Percentiles rank a stretch among this genome's conserved stretches.
Evolutionary conservation across 2,329 filamentous ascomycete species (phyloP).

Genomic region (Sclerotiophoma versabilis): DNA sequence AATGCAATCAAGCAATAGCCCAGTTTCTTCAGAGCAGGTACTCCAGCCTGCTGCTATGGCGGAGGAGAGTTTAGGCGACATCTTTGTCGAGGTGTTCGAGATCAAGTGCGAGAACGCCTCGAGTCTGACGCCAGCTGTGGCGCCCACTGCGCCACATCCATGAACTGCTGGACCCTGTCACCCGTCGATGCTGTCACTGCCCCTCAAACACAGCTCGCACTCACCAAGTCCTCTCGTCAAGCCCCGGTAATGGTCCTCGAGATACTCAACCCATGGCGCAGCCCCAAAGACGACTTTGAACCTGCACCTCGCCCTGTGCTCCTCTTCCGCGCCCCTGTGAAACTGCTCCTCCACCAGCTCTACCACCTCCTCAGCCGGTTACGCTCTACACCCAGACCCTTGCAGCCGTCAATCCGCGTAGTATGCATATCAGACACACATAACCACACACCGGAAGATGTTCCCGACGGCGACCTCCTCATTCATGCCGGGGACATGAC

Average conservation of each 20-base stretch:
- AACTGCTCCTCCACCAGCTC: slow-evolving; percentile 66
- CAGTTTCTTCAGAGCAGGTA: neutral
- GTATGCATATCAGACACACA: slow-evolving; percentile 95
- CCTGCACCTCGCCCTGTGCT: slow-evolving; percentile 64
- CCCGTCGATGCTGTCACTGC: neutral
- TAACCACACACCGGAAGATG: slow-evolving; percentile 62
- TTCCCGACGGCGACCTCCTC: slow-evolving; percentile 82
- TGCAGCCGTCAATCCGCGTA: slow-evolving; percentile 70
- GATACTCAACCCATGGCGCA: slow-evolving; percentile 36
- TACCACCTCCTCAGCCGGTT: slow-evolving; percentile 72
- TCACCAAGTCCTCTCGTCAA: neutral
- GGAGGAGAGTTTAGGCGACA: neutral
- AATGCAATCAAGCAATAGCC: neutral
- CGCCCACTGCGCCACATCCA: neutral
- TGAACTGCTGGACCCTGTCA: neutral
- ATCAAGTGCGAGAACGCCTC: slow-evolving; percentile 1
- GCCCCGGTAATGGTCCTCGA: slow-evolving; percentile 39
- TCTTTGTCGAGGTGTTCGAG: neutral
- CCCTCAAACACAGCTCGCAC: slow-evolving; percentile 11
- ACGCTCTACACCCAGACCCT: slow-evolving; percentile 68
- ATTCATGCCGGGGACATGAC: slow-evolving; percentile 90
- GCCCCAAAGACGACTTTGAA: slow-evolving; percentile 48
- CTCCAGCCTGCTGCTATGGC: neutral
- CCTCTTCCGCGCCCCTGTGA: slow-evolving; percentile 71
- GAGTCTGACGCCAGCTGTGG: slow-evolving; percentile 3